These are phyloP conservation scores for Hordeum vulgare DNA, from an alignment of 176 grass and related monocot species.

Conservation along the genomic window DNA sequence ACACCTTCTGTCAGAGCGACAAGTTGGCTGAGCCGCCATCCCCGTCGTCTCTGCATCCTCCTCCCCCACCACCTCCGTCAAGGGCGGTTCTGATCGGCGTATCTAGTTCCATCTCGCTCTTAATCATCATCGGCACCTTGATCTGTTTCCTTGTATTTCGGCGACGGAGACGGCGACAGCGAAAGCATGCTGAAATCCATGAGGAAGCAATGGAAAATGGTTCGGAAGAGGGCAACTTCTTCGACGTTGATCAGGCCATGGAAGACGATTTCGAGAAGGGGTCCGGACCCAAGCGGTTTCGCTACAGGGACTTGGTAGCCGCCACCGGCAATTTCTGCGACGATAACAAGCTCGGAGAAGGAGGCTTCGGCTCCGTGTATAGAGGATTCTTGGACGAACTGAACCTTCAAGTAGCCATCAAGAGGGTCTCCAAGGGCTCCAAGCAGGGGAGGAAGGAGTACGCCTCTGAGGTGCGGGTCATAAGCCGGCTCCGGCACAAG, in stretches of 20 bases:
- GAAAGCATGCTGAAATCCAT: background rate
- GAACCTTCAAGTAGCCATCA: background rate
- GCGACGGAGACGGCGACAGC: background rate
- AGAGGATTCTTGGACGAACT: background rate
- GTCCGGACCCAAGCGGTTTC: background rate
- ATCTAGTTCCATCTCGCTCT: background rate
- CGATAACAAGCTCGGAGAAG: background rate
- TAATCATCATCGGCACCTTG: background rate
- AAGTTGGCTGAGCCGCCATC: background rate
- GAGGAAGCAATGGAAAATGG: background rate
- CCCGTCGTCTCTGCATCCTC: background rate
- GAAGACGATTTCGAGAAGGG: background rate
- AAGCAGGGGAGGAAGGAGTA: slow-evolving; percentile 59
- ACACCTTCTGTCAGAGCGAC: background rate
- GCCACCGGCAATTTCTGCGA: background rate
- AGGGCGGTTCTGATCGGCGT: background rate
- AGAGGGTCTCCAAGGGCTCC: background rate
- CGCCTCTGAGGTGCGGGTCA: slow-evolving; percentile 41
- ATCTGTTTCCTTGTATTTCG: background rate
- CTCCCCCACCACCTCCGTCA: background rate
- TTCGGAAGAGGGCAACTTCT: background rate
- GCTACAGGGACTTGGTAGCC: background rate
- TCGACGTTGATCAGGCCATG: background rate
- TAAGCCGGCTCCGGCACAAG: slow-evolving; percentile 32
- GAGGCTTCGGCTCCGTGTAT: background rate